A percentile compares a stretch with the other conserved stretches of the same genome.
These are phyloP conservation scores for Ceratocystis ficicola DNA, from an alignment of 2,329 filamentous ascomycete genomes.

Conservation along the genomic window DNA sequence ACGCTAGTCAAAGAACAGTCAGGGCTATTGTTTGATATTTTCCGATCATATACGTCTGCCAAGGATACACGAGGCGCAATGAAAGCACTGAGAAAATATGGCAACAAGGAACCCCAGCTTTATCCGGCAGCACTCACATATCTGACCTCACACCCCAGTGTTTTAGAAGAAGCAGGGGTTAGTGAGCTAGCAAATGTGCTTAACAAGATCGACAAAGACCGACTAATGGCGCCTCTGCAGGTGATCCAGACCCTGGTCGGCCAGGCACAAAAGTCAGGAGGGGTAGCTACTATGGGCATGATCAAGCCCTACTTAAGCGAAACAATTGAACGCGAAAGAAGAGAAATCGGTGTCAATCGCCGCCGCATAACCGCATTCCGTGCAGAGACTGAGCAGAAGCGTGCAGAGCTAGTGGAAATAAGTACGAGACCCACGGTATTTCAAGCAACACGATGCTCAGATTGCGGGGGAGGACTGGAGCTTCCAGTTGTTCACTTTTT, in stretches of 20 bases:
- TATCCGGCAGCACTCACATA: conserved; percentile 89
- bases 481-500: conserved; percentile 89
- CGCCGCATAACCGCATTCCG: conserved; percentile 74
- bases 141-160: conserved; percentile 70
- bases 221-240: conserved; percentile 88
- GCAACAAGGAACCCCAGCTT: conserved; percentile 75
- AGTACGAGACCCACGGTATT: conserved; percentile 74
- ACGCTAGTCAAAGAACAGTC: conserved; percentile 89
- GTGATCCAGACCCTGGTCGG: conserved; percentile 83
- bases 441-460: conserved; percentile 75
- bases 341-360: conserved; percentile 70
- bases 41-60: conserved; percentile 85
- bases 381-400: conserved; percentile 67
- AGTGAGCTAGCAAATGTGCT: conserved; percentile 73
- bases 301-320: conserved; percentile 84
- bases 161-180: conserved; percentile 71
- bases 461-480: conserved; percentile 67
- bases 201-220: conserved; percentile 75
- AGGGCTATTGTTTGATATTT: conserved; percentile 85
- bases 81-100: conserved; percentile 81
- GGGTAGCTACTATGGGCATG: conserved; percentile 93
- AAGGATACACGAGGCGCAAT: conserved; percentile 87
- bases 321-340: conserved; percentile 78
- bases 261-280: conserved; percentile 33
- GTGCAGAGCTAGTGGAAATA: conserved; percentile 65